Evolutionary conservation across 768 basidiomycete species (phyloP), one percentile per base, ranked within the genome.

Genomic region (Rhizopogon sp.): DNA sequence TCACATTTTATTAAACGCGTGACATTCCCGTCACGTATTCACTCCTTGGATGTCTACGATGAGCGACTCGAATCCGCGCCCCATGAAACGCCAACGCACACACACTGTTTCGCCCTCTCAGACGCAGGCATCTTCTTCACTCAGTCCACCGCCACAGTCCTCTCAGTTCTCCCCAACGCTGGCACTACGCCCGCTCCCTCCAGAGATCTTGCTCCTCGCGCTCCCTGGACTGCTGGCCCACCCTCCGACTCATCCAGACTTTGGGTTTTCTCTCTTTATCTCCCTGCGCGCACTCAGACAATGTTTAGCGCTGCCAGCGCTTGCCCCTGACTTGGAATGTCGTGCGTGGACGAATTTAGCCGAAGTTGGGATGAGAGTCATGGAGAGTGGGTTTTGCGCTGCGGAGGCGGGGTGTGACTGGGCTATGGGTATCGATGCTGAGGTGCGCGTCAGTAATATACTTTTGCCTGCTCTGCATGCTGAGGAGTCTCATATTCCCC

Each of bases 271-370:
- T 0, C 72, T 89, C 1, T 74, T 72, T 22, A 60, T 88, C 5
- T 84, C 88, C 0, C 64, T 82, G 1, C 65, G 74, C 43, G 81
- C 88, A 0, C 63, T 90, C 9, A 70, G 79, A 43, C 77, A 74
- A 59, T 87, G 84, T 64, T 73, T 88, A 11, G 60, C 69, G 0
- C 58, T 82, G 0, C 71, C 74, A 3, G 72, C 75, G 11, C 71
- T 90, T 1, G 78, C 82, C 5, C 76, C 78, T 5, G 78, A 79
- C 50, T 65, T 84, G 8, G 88, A 90, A 61, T 90, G 87, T 63
- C 73, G 82, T 7, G 87, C 87, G 1, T 89, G 85, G 82, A 82
- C 83, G 1, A 78, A 79, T 9, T 60, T 90, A 0, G 88, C 82
- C 0, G 89, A 91, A 66, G 61, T 88, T 1, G 88, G 87, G 3